Evolutionary conservation across 2,329 filamentous ascomycete species (phyloP).

Genomic region (Colletotrichum horii): DNA sequence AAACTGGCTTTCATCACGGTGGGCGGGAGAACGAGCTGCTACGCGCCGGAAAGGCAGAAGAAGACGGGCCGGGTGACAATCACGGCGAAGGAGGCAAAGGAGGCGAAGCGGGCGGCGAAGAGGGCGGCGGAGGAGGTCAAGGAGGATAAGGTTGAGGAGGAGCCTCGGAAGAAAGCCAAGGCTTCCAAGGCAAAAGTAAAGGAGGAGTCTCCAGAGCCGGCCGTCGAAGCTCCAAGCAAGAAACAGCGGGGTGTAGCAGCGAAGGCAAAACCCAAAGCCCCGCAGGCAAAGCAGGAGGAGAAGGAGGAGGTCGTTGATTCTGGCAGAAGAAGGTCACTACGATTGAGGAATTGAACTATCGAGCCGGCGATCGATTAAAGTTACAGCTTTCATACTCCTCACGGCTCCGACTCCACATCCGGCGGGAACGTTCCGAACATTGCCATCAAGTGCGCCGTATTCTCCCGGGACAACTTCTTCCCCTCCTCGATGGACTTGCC

Average conservation of each 20-base stretch:
- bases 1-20: conserved; percentile 88
- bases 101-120: conserved; percentile 31
- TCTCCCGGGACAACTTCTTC: conserved; percentile 27
- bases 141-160: conserved; percentile 31
- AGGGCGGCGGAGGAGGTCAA: conserved; percentile 30
- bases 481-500: conserved; percentile 31
- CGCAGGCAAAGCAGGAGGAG: neutral
- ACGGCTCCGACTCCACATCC: conserved; percentile 37
- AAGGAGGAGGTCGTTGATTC: conserved; percentile 13
- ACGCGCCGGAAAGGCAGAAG: conserved; percentile 85
- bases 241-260: conserved; percentile 25
- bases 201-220: conserved; percentile 10
- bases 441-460: conserved; percentile 38
- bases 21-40: conserved; percentile 88
- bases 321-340: conserved; percentile 31
- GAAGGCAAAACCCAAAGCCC: neutral
- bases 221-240: conserved; percentile 22
- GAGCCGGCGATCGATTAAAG: neutral
- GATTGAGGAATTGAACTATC: conserved; percentile 26
- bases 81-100: conserved; percentile 50
- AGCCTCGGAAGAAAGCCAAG: conserved; percentile 32
- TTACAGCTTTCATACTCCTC: neutral
- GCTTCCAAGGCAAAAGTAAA: conserved; percentile 22
- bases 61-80: conserved; percentile 61
- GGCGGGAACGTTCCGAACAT: conserved; percentile 41